Evolutionary conservation across 352 stramenopile species (phyloP).

Genomic region (Phytophthora litchii): DNA sequence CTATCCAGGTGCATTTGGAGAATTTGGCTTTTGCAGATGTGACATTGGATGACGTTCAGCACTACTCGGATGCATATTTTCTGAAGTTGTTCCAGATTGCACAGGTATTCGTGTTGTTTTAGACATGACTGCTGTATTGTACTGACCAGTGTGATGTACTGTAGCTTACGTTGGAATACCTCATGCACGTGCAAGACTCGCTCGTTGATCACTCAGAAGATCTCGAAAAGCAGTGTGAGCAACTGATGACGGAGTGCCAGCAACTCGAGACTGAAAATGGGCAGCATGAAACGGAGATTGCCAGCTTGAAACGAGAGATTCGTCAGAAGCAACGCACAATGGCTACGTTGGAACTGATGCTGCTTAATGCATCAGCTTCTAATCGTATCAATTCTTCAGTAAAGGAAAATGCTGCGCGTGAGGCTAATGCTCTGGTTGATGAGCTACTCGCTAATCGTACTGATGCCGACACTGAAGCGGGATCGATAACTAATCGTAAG

Average conservation of each 20-base stretch:
- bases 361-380: conserved; percentile 60
- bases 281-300: conserved; percentile 61
- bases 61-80: conserved; percentile 87
- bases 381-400: conserved; percentile 28
- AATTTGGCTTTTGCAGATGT: conserved; percentile 86
- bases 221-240: conserved; percentile 73
- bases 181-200: conserved; percentile 86
- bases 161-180: conserved; percentile 82
- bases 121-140: not conserved
- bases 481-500: conserved; percentile 38
- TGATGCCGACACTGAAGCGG: conserved; percentile 22
- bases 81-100: conserved; percentile 88
- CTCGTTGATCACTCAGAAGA: conserved; percentile 67
- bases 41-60: conserved; percentile 81
- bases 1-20: conserved; percentile 77
- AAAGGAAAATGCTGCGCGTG: conserved; percentile 47
- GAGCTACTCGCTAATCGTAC: conserved; percentile 30
- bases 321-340: conserved; percentile 83
- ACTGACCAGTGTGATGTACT: conserved; percentile 8
- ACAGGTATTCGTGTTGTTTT: conserved; percentile 44
- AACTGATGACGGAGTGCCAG: conserved; percentile 64
- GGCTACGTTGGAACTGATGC: conserved; percentile 81
- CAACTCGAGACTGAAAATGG: conserved; percentile 68
- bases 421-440: conserved; percentile 44
- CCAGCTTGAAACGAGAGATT: conserved; percentile 76